Evolutionary conservation across 768 basidiomycete species (phyloP), one percentile per base, ranked within the genome.

Genomic region (Chiua virens): DNA sequence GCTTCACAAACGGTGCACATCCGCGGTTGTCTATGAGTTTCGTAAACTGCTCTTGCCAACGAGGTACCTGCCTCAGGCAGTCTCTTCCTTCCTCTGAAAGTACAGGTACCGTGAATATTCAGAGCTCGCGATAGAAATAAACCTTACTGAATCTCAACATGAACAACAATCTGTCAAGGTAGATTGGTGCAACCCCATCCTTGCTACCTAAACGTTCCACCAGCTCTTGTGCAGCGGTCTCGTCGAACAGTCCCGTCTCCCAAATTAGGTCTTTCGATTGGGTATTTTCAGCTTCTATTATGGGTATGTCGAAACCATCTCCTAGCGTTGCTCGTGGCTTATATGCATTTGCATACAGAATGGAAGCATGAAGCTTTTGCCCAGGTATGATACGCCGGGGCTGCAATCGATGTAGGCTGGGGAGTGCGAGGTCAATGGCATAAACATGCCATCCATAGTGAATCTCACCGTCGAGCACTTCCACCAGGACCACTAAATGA

Each of bases 241-340:
- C 38, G 9, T 62, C 57, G 18, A 64, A 65, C 5, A 65, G 32
- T 20, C 51, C 53, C 0, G 50, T 53, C 25, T 64, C 63, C 63
- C 63, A 64, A 3, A 58, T 18, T 8, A 44, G 8, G 5, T 28
- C 7, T 14, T 54, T 49, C 9, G 56, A 41, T 11, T 51, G 46
- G 2, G 21, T 8, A 20, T 45, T 54, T 39, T 32, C 42, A 5
- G 14, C 14, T 2, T 47, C 51, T 13, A 40, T 21, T n/a, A 45
- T 40, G 3, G 62, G 54, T n/a, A 64, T 54, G 11, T 61, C 54
- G 28, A 62, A 64, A 27, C 63, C 63, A 5, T 56, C 54, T 32
- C 63, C 63, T 5, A 55, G 42, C 6, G 51, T 59, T 22, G 55
- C 60, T 2, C 8, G 44, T 8, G 63, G 63, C 18, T 41, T 47